Base-by-base conservation (phyloP, 257 asterid species). In the Solanum peruvianum region DNA sequence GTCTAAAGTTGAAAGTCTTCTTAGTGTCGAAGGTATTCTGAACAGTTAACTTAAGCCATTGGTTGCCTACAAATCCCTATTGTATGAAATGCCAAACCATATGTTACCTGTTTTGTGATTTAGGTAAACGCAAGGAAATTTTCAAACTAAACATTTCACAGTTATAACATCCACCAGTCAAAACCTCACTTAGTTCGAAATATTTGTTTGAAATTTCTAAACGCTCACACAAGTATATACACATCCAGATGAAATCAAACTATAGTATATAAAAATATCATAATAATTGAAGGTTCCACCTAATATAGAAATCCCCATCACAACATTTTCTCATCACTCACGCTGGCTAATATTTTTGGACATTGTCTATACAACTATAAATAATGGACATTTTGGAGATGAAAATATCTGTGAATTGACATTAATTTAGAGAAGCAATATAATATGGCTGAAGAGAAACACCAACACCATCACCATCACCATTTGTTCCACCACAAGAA, bases 381-480 rank as follows among this genome's bases (percentile, higher is more conserved):
- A 71, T 85, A 85, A 18, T 4, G 67, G 25, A 42, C 82, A 49
- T 49, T 49, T 1, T 15, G 21, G 60, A 2, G 60, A 64, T 66
- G 64, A 35, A n/a, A 77, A 13, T 25, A 42, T 45, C 62, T 70
- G 27, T 29, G 4, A 18, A n/a, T 67, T 85, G 29, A 47, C 87
- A 85, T 25, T 11, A 42, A 7, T 66, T 9, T 60, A 11, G n/a
- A 66, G 44, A 42, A 42, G 9, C 35, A 66, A 13, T 9, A 64
- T n/a, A 66, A 13, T 6, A 64, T 67, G 94, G 87, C 90, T 13
- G 91, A 91, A 81, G 92, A 88, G 85, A 89, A 90, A 86, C 88
- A 90, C 39, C 94, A 89, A 87, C 92, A 88, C 86, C 91, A 89
- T 88, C 92, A 88, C 86, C 91, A 89, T 88, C 92, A 88, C 87